Evolutionary conservation across 148 eudicot genomes (phyloP).

Genomic region (Pouteria glomerata): DNA sequence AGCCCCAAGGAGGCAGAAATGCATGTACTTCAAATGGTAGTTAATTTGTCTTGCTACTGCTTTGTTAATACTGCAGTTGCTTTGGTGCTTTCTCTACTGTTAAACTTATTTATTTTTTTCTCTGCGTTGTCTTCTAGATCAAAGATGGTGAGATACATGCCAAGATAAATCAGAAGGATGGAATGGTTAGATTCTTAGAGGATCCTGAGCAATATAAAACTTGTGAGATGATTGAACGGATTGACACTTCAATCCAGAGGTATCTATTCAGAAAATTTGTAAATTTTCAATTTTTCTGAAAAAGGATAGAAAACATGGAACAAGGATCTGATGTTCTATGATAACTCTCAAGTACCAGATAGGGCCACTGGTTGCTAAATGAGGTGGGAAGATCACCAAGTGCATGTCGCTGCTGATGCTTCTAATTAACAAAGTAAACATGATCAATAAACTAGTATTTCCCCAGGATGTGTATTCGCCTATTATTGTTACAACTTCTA

Average conservation of each 20-base stretch:
- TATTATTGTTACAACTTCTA: too few relatives aligned
- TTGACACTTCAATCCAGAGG: constrained; percentile 90
- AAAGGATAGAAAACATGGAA: neutral
- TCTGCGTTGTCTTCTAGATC: constrained; percentile 33
- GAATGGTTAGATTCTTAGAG: constrained; percentile 96
- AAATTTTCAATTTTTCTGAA: neutral
- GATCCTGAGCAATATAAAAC: constrained; percentile 96
- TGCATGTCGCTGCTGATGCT: neutral
- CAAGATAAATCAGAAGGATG: constrained; percentile 91
- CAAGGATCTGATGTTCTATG: neutral
- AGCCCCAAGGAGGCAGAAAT: constrained; percentile 88
- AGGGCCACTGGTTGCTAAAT: neutral
- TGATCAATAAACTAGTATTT: neutral
- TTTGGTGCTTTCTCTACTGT: neutral
- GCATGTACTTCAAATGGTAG: constrained; percentile 97
- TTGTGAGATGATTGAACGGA: constrained; percentile 83
- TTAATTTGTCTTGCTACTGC: neutral
- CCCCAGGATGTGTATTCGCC: too few relatives aligned
- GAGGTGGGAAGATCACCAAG: neutral
- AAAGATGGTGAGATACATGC: constrained; percentile 68
- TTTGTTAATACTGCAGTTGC: neutral
- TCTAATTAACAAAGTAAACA: neutral
- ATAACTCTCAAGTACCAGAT: neutral
- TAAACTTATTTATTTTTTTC: neutral
- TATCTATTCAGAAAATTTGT: constrained; percentile 12